A percentile compares a stretch with the other conserved stretches of the same genome.
Evolutionary conservation across 148 eudicot species (phyloP).

Genomic region (Rhododendron henanense): DNA sequence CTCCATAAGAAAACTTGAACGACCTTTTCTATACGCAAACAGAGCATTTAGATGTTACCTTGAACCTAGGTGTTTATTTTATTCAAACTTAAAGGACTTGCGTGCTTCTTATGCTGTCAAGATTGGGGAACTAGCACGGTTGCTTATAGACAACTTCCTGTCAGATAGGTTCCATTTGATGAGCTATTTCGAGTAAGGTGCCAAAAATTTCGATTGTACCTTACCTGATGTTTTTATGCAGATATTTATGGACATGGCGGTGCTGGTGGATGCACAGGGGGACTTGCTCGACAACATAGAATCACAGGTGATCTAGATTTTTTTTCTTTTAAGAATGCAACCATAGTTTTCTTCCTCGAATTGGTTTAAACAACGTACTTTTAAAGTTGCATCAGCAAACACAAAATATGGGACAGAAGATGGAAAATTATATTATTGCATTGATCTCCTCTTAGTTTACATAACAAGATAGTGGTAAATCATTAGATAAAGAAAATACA

Average conservation of each 20-base stretch:
- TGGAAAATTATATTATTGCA: not conserved
- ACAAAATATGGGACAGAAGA: not conserved
- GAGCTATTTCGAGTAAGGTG: not conserved
- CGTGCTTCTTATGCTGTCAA: not conserved
- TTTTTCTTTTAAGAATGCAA: not conserved
- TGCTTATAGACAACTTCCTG: not conserved
- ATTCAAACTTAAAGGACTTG: not conserved
- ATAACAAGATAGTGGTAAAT: not conserved
- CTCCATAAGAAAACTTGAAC: not conserved
- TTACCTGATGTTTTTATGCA: slow-evolving; percentile 24
- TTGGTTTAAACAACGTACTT: not conserved
- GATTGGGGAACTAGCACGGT: not conserved
- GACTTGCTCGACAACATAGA: slow-evolving; percentile 93
- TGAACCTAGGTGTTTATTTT: not conserved
- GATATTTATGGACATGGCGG: slow-evolving; percentile 94
- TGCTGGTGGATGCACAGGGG: slow-evolving; percentile 89
- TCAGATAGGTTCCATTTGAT: not conserved
- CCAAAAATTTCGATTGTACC: not conserved
- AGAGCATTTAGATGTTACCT: not conserved
- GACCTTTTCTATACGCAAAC: not conserved
- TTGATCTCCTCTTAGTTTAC: not conserved
- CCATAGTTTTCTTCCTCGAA: not conserved
- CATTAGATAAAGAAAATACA: not conserved
- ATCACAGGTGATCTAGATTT: slow-evolving; percentile 56
- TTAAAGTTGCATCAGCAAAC: not conserved